Evolutionary conservation across 1,139 yeast species (phyloP).

Genomic region (Lodderomyces metapsilosis): DNA sequence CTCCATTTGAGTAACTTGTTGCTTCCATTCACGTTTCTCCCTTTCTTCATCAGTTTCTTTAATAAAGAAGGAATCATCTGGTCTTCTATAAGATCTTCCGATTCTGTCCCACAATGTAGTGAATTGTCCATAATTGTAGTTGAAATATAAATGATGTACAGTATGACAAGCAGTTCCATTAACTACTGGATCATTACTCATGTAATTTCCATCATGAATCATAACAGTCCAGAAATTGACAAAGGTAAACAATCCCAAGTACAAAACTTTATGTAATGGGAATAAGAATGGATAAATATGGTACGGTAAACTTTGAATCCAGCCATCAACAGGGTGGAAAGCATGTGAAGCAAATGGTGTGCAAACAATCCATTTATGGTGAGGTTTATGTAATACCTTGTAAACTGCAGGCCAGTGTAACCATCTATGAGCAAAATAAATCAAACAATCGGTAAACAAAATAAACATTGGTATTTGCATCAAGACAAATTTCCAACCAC

Average conservation of each 20-base stretch:
- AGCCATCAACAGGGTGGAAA: slow-evolving; percentile 97
- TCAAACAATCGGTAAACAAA: slow-evolving; percentile 90
- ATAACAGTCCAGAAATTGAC: slow-evolving; percentile 97
- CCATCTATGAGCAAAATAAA: slow-evolving; percentile 88
- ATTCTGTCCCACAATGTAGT: slow-evolving; percentile 97
- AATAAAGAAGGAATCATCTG: slow-evolving; percentile 83
- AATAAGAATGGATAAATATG: slow-evolving; percentile 86
- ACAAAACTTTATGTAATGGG: slow-evolving; percentile 88
- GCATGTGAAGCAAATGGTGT: slow-evolving; percentile 99
- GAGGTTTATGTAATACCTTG: slow-evolving; percentile 92
- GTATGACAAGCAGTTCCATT: slow-evolving; percentile 99
- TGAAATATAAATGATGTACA: slow-evolving; percentile 91
- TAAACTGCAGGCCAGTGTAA: slow-evolving; percentile 89
- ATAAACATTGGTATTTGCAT: slow-evolving; percentile 75
- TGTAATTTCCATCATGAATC: slow-evolving; percentile 97
- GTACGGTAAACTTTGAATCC: slow-evolving; percentile 87
- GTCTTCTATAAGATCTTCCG: slow-evolving; percentile 90
- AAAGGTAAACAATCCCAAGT: slow-evolving; percentile 76
- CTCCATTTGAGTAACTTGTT: slow-evolving; percentile 78
- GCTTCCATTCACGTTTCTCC: slow-evolving; percentile 63
- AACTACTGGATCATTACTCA: slow-evolving; percentile 89
- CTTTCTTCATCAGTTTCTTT: slow-evolving; percentile 50
- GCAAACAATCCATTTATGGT: slow-evolving; percentile 98
- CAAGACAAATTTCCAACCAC: slow-evolving; percentile 65
- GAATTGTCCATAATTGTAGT: slow-evolving; percentile 97